phyloP scores from a whole-genome alignment of 2,329 filamentous ascomycete genomes.

The Cyclaneusma minus region DNA sequence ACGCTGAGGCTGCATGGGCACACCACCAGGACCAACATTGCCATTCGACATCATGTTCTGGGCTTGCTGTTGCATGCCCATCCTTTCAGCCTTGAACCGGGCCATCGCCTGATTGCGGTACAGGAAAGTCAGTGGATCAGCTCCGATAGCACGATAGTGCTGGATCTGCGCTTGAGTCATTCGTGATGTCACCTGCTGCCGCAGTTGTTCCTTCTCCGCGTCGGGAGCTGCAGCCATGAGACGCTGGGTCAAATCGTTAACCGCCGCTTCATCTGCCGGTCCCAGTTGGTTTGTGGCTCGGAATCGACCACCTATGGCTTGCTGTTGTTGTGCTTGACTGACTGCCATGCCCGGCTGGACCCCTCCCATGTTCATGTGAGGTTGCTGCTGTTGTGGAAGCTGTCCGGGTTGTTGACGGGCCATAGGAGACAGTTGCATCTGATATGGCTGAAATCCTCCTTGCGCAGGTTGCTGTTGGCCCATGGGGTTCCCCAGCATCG shows the following conservation, averaged over 20 bases:
- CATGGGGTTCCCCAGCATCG: conserved; percentile 33
- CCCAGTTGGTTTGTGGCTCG: conserved; percentile 10
- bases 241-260: conserved; percentile 11
- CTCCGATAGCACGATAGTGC: conserved; percentile 27
- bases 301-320: conserved; percentile 7
- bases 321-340: conserved; percentile 1
- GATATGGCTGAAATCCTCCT: conserved; percentile 40
- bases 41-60: conserved; percentile 14
- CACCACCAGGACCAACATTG: not conserved
- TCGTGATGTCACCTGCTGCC: conserved; percentile 22
- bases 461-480: conserved; percentile 31
- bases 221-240: conserved; percentile 24
- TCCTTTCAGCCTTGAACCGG: conserved; percentile 12
- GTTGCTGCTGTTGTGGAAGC: conserved; percentile 6
- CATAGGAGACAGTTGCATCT: conserved; percentile 38
- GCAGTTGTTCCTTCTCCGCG: conserved; percentile 26
- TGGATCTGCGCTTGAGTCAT: conserved; percentile 24
- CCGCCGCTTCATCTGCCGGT: conserved; percentile 9
- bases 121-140: conserved; percentile 33
- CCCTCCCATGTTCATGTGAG: conserved; percentile 2
- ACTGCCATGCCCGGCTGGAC: conserved; percentile 6
- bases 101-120: conserved; percentile 19
- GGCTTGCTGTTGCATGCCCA: conserved; percentile 17
- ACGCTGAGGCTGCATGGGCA: not conserved
- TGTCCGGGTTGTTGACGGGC: conserved; percentile 27